phyloP scores from a whole-genome alignment of 169 alveolate species.

The Plasmodium adleri region DNA sequence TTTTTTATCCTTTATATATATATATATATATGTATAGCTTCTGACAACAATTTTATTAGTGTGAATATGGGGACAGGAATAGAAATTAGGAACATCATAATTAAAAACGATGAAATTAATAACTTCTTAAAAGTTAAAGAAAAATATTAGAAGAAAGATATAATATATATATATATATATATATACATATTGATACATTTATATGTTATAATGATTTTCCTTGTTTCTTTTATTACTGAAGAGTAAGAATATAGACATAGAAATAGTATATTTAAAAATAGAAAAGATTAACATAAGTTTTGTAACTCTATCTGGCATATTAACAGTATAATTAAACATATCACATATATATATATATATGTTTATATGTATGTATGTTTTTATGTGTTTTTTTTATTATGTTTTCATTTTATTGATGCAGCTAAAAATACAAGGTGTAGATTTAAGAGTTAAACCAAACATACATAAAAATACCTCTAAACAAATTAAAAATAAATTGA shows the following conservation, averaged over 20 bases:
- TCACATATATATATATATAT: neutral
- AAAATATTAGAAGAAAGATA: no score
- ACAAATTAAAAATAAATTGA: constrained; percentile 47
- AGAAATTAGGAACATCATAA: constrained; percentile 56
- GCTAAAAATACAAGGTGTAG: constrained; percentile 67
- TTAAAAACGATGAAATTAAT: constrained; percentile 63
- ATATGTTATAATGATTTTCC: no score
- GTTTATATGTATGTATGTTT: neutral
- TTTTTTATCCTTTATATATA: neutral
- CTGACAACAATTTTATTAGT: constrained; percentile 50
- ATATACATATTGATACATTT: no score
- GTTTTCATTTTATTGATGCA: neutral
- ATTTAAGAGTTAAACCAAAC: constrained; percentile 58
- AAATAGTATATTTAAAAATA: constrained; percentile 63
- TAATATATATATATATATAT: no score
- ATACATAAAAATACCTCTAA: constrained; percentile 64
- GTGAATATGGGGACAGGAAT: constrained; percentile 65
- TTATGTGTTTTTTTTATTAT: neutral
- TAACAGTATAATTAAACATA: constrained; percentile 36
- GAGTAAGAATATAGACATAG: constrained; percentile 71
- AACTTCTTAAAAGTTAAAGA: constrained; percentile 46
- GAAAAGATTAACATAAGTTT: constrained; percentile 62
- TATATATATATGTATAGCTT: constrained; percentile 13
- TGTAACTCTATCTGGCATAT: constrained; percentile 51
- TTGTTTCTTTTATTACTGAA: constrained; percentile 12